A percentile compares a stretch with the other conserved stretches of the same genome.
These are phyloP conservation scores for Ganoderma meredithae DNA, from an alignment of 1,284 basidiomycete species.

Conservation along the genomic window DNA sequence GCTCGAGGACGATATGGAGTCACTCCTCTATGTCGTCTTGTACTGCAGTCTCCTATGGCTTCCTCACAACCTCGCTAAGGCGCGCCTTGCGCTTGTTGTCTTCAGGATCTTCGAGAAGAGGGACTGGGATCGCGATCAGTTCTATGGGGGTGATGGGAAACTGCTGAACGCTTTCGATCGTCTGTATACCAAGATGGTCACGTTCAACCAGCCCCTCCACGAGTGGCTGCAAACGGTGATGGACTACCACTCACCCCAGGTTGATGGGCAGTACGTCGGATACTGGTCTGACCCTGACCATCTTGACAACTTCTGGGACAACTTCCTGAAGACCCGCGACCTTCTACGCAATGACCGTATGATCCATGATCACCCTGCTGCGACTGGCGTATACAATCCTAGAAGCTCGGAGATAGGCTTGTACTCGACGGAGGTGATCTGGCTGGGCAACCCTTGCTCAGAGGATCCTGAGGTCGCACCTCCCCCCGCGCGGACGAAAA, in stretches of 20 bases:
- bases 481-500: not conserved
- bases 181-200: not conserved
- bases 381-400: not conserved
- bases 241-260: slow-evolving; percentile 13
- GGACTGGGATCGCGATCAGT: not conserved
- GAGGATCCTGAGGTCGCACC: not conserved
- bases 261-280: not conserved
- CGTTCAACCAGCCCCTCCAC: slow-evolving; percentile 6
- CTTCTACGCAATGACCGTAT: not conserved
- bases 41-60: slow-evolving; percentile 22
- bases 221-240: slow-evolving; percentile 21
- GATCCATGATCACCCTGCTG: slow-evolving; percentile 3
- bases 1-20: slow-evolving; percentile 27
- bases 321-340: slow-evolving; percentile 7
- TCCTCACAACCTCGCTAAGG: slow-evolving; percentile 9
- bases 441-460: not conserved
- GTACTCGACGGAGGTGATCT: not conserved
- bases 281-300: slow-evolving; percentile 16
- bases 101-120: slow-evolving; percentile 3
- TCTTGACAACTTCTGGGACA: slow-evolving; percentile 18
- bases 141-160: slow-evolving; percentile 16
- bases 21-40: slow-evolving; percentile 28
- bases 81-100: not conserved
- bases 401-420: not conserved
- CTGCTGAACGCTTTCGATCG: slow-evolving; percentile 4